Conservation (phyloP, 176 grass and related monocot species). For the Cenchrus fungigraminus region DNA sequence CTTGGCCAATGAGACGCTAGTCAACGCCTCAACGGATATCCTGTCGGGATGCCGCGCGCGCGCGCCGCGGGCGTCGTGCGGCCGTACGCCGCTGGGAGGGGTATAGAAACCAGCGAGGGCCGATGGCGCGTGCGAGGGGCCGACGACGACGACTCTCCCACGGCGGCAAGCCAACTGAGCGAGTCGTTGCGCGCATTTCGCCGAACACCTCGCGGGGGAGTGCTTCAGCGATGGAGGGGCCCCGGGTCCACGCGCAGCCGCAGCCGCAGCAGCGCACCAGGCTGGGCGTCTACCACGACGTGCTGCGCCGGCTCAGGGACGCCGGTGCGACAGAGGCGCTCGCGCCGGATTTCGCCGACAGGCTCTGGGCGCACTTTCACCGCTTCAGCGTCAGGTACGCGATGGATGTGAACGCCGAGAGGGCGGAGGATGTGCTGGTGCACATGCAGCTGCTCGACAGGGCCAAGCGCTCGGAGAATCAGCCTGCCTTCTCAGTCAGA, state of each 20-base stretch:
- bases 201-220: neutral
- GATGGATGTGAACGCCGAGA: constrained; percentile 47
- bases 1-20: neutral
- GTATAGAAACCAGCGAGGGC: neutral
- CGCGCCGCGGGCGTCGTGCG: neutral
- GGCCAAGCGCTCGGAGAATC: constrained; percentile 7
- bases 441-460: constrained; percentile 40
- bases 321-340: constrained; percentile 29
- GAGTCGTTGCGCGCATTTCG: constrained; percentile 6
- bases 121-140: neutral
- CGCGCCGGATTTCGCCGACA: constrained; percentile 33
- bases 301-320: constrained; percentile 43
- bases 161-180: too few species aligned
- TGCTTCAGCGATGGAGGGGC: constrained; percentile 1
- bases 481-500: constrained; percentile 30
- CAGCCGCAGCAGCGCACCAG: neutral
- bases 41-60: neutral
- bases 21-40: constrained; percentile 7
- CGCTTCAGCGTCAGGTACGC: constrained; percentile 44
- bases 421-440: constrained; percentile 44
- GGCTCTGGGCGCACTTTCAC: constrained; percentile 49
- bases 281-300: constrained; percentile 48
- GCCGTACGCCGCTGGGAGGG: neutral
- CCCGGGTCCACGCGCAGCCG: neutral
- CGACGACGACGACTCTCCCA: too few species aligned